Percentiles rank a stretch among this genome's conserved stretches.
phyloP scores from a whole-genome alignment of 2,329 filamentous ascomycete genomes.

The Chrysosporium queenslandicum region DNA sequence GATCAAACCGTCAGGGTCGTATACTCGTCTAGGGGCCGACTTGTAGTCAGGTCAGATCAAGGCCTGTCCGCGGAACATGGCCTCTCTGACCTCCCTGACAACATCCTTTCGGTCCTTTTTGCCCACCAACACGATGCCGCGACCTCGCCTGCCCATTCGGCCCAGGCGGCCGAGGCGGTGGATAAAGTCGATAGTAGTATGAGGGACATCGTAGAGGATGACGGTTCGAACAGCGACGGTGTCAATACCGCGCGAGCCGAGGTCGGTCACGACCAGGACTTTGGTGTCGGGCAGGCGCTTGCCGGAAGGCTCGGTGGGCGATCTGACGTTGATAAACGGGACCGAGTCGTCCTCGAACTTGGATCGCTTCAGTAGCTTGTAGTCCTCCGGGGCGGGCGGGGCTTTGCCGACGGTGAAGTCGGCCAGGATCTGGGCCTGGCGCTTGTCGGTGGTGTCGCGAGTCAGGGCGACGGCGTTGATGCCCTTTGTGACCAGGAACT shows the following conservation, averaged over 20 bases:
- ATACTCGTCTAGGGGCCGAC: neutral
- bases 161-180: slow-evolving; percentile 87
- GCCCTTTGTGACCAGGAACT: slow-evolving; percentile 71
- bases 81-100: slow-evolving; percentile 82
- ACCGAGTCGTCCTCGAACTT: slow-evolving; percentile 15
- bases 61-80: slow-evolving; percentile 72
- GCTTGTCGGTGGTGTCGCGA: slow-evolving; percentile 68
- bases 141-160: slow-evolving; percentile 79
- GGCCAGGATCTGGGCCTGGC: slow-evolving; percentile 65
- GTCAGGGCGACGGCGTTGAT: slow-evolving; percentile 80
- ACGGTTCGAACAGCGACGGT: slow-evolving; percentile 85
- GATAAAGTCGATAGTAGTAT: slow-evolving; percentile 96
- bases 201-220: slow-evolving; percentile 92
- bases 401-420: slow-evolving; percentile 52
- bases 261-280: slow-evolving; percentile 86
- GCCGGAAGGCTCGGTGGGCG: neutral
- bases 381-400: slow-evolving; percentile 25
- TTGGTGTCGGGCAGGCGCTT: slow-evolving; percentile 54
- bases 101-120: slow-evolving; percentile 83
- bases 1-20: neutral
- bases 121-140: slow-evolving; percentile 82
- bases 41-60: slow-evolving; percentile 55
- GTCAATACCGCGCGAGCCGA: slow-evolving; percentile 88
- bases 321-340: slow-evolving; percentile 14
- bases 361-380: slow-evolving; percentile 14